Percentiles rank a stretch among this genome's conserved stretches.
Evolutionary conservation across 75 land plant genomes (phyloP).

Genomic region (Azolla pinnata): DNA sequence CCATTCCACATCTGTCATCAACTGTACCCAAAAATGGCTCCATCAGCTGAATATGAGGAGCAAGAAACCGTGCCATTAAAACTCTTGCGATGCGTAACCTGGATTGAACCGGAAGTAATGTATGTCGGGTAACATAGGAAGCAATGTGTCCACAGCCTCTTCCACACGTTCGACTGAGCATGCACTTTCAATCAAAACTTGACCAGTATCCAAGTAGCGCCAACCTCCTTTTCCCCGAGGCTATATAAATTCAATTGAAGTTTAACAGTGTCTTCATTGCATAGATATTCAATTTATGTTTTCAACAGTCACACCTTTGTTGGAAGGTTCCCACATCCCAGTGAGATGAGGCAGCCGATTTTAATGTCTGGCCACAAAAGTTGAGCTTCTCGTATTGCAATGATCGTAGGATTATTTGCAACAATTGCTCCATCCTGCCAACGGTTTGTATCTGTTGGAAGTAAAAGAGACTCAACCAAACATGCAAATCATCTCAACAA

Average conservation of each 20-base stretch:
- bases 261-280: neutral
- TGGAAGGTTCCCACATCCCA: constrained; percentile 90
- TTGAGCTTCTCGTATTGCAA: constrained; percentile 97
- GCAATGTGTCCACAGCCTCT: constrained; percentile 75
- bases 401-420: constrained; percentile 90
- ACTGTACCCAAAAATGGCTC: constrained; percentile 27
- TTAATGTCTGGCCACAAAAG: constrained; percentile 92
- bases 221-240: constrained; percentile 88
- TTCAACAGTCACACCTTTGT: constrained; percentile 54
- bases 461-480: neutral
- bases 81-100: constrained; percentile 23
- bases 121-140: constrained; percentile 86
- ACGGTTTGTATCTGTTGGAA: constrained; percentile 62
- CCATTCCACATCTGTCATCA: constrained; percentile 98
- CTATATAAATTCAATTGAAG: constrained; percentile 34
- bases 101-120: constrained; percentile 94
- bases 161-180: constrained; percentile 94
- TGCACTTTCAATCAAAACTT: constrained; percentile 95
- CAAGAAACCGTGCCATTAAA: neutral
- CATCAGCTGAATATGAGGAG: neutral
- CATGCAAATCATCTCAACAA: too few relatives aligned
- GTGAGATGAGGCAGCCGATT: constrained; percentile 78
- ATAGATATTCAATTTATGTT: neutral
- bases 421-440: constrained; percentile 99
- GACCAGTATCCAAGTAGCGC: constrained; percentile 93